Conservation (phyloP, 2,329 filamentous ascomycete genomes). For the Paraconiothyrium brasiliense region DNA sequence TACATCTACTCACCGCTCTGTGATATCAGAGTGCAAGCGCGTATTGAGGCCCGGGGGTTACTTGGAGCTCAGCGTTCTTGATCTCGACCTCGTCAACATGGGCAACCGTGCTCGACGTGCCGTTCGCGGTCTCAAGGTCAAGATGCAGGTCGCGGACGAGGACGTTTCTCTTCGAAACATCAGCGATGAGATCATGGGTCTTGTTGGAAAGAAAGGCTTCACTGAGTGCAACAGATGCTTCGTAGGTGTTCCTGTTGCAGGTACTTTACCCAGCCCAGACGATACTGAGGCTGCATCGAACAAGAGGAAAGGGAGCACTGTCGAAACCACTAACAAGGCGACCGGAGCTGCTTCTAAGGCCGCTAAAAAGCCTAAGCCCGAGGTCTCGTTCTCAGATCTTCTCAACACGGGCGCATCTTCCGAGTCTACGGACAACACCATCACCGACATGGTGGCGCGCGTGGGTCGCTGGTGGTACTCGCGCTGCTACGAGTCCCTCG, state of each 20-base stretch:
- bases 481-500: slow-evolving; percentile 82
- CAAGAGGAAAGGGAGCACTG: slow-evolving; percentile 41
- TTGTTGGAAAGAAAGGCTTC: slow-evolving; percentile 76
- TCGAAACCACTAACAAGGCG: slow-evolving; percentile 34
- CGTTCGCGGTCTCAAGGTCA: slow-evolving; percentile 76
- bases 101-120: slow-evolving; percentile 74
- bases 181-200: slow-evolving; percentile 67
- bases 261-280: slow-evolving; percentile 51
- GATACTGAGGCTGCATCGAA: slow-evolving; percentile 32
- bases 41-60: slow-evolving; percentile 81
- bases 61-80: slow-evolving; percentile 80
- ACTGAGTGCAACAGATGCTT: slow-evolving; percentile 77
- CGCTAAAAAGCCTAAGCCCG: slow-evolving; percentile 37
- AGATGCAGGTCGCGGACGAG: slow-evolving; percentile 69
- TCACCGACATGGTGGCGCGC: slow-evolving; percentile 89
- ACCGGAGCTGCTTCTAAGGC: slow-evolving; percentile 20
- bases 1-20: slow-evolving; percentile 73
- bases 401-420: slow-evolving; percentile 43
- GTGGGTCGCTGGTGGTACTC: slow-evolving; percentile 98
- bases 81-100: slow-evolving; percentile 85
- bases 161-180: slow-evolving; percentile 67
- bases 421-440: slow-evolving; percentile 75
- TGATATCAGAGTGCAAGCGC: slow-evolving; percentile 78
- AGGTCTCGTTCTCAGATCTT: slow-evolving; percentile 49
- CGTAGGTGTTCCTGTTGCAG: slow-evolving; percentile 77